Base-by-base conservation (phyloP, 257 asterid species). In the Perilla frutescens region DNA sequence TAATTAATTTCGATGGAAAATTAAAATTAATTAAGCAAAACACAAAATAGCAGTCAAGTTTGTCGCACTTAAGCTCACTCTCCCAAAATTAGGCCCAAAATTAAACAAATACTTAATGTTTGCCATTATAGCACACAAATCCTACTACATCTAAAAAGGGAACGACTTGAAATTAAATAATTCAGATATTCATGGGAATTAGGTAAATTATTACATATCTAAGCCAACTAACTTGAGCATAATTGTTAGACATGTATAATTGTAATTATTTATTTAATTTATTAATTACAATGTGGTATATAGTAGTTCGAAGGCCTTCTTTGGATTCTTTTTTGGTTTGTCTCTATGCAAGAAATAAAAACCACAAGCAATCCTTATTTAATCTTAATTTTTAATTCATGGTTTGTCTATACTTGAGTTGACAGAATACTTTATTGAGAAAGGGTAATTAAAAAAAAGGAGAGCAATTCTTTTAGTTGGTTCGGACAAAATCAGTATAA, bases 291-390 rank as follows among this genome's bases (percentile, higher is more conserved):
- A 4, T 62, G 32, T 32, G 14, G 58, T 29, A 20, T 14, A 13
- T 8, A 57, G 78, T 66, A 70, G 71, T 82, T 62, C 77, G 74
- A 66, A 58, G 72, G 56, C 63, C 63, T 82, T 79, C 85, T 80
- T 80, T 82, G 91, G 91, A 84, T 81, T 70, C 86, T 58, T 71
- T 77, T 77, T 77, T 55, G 36, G 29, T 56, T 70, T 76, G 81
- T 82, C 83, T 53, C 9, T 49, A 49, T 49, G 74, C 62, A 8
- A 54, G 44, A 75, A 49, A 57, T 62, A 62, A 51, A 73, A 49
- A 54, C 43, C 40, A 32, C 44, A 59, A 47, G 56, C 55, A 50
- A 32, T 68, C 70, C 56, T 26, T 11, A 39, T 9, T 75, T 68
- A 49, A 58, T 29, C 54, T 37, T 70, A 14, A 53, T 55, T 20